Evolutionary conservation across 2,329 filamentous ascomycete species (phyloP).

Genomic region (Colletotrichum chrysophilum): DNA sequence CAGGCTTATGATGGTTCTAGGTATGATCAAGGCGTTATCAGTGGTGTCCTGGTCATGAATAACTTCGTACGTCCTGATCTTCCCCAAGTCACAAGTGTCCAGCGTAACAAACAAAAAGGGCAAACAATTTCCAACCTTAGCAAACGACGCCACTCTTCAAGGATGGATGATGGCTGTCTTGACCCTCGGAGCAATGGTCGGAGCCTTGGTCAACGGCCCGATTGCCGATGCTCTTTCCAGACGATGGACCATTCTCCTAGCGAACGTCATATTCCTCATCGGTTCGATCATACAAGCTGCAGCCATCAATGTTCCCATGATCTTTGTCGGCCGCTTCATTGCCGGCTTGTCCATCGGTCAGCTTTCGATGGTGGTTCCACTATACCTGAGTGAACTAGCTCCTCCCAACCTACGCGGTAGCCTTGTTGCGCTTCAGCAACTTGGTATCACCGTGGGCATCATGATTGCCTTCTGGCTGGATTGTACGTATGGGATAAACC

Average conservation of each 20-base stretch:
- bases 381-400: slow-evolving; percentile 53
- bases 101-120: not conserved
- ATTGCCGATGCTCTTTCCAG: slow-evolving; percentile 38
- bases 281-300: slow-evolving; percentile 50
- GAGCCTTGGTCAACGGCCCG: slow-evolving; percentile 48
- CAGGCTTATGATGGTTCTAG: slow-evolving; percentile 34
- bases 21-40: slow-evolving; percentile 55
- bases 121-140: not conserved
- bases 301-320: slow-evolving; percentile 42
- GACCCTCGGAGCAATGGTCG: slow-evolving; percentile 60
- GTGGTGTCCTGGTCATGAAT: slow-evolving; percentile 51
- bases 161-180: slow-evolving; percentile 43
- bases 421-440: slow-evolving; percentile 48
- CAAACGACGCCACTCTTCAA: not conserved
- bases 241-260: slow-evolving; percentile 39
- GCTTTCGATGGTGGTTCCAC: slow-evolving; percentile 29
- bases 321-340: slow-evolving; percentile 32
- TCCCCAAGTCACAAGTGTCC: slow-evolving; percentile 30
- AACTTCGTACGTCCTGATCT: slow-evolving; percentile 37
- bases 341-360: slow-evolving; percentile 3
- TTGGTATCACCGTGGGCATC: slow-evolving; percentile 48
- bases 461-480: slow-evolving; percentile 48
- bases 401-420: slow-evolving; percentile 53
- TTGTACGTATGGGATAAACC: slow-evolving; percentile 12
- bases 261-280: slow-evolving; percentile 40